phyloP scores from a whole-genome alignment of 805 yeast genomes.

The Ogataea paraovalis region DNA sequence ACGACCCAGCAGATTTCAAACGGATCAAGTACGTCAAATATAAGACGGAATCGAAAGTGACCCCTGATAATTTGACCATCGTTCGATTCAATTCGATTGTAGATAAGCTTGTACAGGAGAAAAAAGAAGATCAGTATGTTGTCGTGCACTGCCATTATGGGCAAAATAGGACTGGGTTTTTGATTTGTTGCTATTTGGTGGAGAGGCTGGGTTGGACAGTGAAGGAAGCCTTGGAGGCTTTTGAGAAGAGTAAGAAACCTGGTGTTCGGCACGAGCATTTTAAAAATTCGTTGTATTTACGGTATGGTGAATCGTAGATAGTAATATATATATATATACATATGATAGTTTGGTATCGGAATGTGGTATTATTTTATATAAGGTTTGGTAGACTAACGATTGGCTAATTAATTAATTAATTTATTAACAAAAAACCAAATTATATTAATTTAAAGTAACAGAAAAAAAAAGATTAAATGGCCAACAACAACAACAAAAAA shows the following conservation, averaged over 20 bases:
- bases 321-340: background rate
- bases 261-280: conserved; percentile 79
- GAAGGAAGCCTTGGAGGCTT: conserved; percentile 58
- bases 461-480: background rate
- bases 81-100: conserved; percentile 51
- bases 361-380: background rate
- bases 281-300: conserved; percentile 63
- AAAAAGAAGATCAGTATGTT: conserved; percentile 34
- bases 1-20: conserved; percentile 54
- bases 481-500: background rate
- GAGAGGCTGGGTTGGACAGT: conserved; percentile 58
- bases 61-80: conserved; percentile 61
- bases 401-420: too few species aligned
- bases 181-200: conserved; percentile 64
- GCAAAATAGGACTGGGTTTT: conserved; percentile 72
- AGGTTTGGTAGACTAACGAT: background rate
- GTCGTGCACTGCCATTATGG: conserved; percentile 83
- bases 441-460: background rate
- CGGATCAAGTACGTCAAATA: conserved; percentile 61
- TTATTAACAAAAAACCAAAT: background rate
- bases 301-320: conserved; percentile 42
- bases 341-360: background rate
- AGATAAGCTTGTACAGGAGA: conserved; percentile 37
- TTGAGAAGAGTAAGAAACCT: conserved; percentile 54
- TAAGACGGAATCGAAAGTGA: conserved; percentile 75